Evolutionary conservation across 2,329 filamentous ascomycete genomes (phyloP).

Genomic region (Cercospora sp.): DNA sequence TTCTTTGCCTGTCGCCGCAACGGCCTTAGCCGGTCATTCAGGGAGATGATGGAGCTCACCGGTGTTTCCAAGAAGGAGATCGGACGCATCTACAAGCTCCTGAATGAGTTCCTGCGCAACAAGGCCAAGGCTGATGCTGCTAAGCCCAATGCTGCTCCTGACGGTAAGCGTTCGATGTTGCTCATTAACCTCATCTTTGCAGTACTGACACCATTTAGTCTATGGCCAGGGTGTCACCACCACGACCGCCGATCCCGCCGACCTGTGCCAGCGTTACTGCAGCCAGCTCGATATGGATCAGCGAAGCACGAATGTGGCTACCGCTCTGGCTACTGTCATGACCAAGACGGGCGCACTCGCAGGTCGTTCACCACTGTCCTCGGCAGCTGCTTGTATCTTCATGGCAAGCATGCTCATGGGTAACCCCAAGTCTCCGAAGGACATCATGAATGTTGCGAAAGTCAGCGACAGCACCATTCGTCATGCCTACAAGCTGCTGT

Average conservation of each 20-base stretch:
- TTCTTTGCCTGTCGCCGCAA: slow-evolving; percentile 96
- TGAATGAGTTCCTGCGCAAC: slow-evolving; percentile 83
- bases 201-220: slow-evolving; percentile 22
- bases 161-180: slow-evolving; percentile 48
- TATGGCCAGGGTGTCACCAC: slow-evolving; percentile 34
- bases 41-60: slow-evolving; percentile 90
- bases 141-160: slow-evolving; percentile 35
- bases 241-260: slow-evolving; percentile 36
- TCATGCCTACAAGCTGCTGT: slow-evolving; percentile 88
- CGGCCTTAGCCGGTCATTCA: slow-evolving; percentile 82
- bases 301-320: slow-evolving; percentile 75
- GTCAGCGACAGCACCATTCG: slow-evolving; percentile 97
- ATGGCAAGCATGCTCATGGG: slow-evolving; percentile 88
- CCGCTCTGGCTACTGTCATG: slow-evolving; percentile 75
- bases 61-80: slow-evolving; percentile 97
- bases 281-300: slow-evolving; percentile 75
- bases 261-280: slow-evolving; percentile 84
- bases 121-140: slow-evolving; percentile 50
- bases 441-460: slow-evolving; percentile 79
- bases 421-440: slow-evolving; percentile 74
- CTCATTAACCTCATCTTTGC: neutral
- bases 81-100: slow-evolving; percentile 86
- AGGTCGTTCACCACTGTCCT: slow-evolving; percentile 88
- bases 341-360: slow-evolving; percentile 77
- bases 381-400: slow-evolving; percentile 94